Conservation (phyloP, 225 moss, liverwort and hornwort genomes). For the Polytrichum commune region DNA sequence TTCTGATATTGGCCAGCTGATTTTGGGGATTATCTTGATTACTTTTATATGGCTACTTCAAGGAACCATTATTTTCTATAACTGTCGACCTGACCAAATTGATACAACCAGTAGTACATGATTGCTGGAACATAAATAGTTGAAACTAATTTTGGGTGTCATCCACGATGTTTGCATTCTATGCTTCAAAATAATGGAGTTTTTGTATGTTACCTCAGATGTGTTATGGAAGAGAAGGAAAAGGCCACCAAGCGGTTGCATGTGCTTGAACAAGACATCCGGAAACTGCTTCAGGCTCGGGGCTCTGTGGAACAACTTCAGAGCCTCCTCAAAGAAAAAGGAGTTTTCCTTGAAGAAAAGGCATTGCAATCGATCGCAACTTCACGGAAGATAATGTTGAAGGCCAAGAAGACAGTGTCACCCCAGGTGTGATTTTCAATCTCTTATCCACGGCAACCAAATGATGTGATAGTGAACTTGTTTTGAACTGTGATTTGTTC, state of each 20-base stretch:
- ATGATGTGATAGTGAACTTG: no score
- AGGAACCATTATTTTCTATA: no score
- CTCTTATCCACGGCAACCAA: no score
- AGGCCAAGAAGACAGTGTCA: constrained; percentile 10
- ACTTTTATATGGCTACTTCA: no score
- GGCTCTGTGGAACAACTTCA: constrained; percentile 84
- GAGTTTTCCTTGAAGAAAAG: constrained; percentile 36
- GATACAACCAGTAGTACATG: no score
- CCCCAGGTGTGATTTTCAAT: neutral
- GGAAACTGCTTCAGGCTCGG: constrained; percentile 51
- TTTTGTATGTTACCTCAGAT: constrained; percentile 22
- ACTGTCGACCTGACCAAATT: no score
- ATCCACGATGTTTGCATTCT: no score
- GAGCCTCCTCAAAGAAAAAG: constrained; percentile 67
- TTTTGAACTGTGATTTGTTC: neutral
- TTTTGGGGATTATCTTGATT: no score
- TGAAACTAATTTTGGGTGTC: no score
- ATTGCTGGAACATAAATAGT: no score
- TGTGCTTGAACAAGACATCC: constrained; percentile 66
- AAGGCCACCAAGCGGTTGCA: constrained; percentile 48
- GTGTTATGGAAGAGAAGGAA: constrained; percentile 46
- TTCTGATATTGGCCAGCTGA: no score
- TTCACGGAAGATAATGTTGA: constrained; percentile 4
- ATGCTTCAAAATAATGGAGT: no score
- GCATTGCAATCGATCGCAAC: constrained; percentile 42